A percentile compares a stretch with the other conserved stretches of the same genome.
Evolutionary conservation across 768 basidiomycete species (phyloP).

Genomic region (Kwoniella bestiolae): DNA sequence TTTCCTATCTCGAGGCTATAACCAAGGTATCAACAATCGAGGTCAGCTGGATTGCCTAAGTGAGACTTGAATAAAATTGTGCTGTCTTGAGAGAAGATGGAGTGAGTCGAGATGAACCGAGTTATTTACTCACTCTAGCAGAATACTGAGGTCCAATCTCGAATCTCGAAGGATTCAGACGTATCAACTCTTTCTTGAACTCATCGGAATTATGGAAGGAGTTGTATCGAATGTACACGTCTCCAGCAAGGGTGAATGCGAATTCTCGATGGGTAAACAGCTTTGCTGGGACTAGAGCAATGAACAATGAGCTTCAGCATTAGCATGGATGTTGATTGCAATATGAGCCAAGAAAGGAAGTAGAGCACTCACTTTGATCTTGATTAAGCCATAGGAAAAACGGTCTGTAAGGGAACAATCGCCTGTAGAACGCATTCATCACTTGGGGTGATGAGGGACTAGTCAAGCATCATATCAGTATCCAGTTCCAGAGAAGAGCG

Average conservation of each 20-base stretch:
- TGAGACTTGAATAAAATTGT: too few relatives aligned
- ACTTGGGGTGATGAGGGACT: slow-evolving; percentile 64
- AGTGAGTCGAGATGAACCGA: neutral
- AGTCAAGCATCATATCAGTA: neutral
- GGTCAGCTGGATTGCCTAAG: too few relatives aligned
- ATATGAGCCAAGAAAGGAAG: neutral
- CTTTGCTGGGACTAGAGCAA: slow-evolving; percentile 63
- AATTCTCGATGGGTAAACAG: slow-evolving; percentile 94
- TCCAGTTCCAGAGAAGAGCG: neutral
- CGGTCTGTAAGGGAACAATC: slow-evolving; percentile 92
- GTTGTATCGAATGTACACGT: slow-evolving; percentile 93
- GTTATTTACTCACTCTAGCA: slow-evolving; percentile 67
- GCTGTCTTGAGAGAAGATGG: too few relatives aligned
- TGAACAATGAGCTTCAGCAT: neutral
- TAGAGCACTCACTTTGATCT: slow-evolving; percentile 64
- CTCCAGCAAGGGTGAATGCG: slow-evolving; percentile 86
- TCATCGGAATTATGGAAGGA: slow-evolving; percentile 85
- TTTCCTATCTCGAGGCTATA: slow-evolving; percentile 86
- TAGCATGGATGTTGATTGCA: neutral
- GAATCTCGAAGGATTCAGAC: slow-evolving; percentile 87
- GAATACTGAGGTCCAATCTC: slow-evolving; percentile 96
- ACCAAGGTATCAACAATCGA: neutral
- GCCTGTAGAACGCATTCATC: slow-evolving; percentile 80
- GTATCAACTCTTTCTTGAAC: slow-evolving; percentile 83
- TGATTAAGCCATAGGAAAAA: slow-evolving; percentile 96